These are phyloP conservation scores for Solanum chacoense DNA, from an alignment of 305 asterid genomes.

Conservation along the genomic window DNA sequence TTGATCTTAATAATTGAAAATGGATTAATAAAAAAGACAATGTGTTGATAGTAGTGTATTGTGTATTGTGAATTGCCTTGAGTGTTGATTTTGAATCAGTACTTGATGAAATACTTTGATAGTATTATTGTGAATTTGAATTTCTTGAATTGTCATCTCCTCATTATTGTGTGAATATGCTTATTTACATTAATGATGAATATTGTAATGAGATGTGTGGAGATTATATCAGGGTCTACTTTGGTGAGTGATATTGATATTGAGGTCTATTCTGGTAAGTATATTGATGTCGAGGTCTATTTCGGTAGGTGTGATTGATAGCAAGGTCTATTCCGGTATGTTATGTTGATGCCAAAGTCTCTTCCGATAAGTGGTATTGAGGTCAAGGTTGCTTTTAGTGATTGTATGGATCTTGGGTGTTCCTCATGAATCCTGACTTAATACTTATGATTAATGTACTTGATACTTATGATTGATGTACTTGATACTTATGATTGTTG, in stretches of 20 bases:
- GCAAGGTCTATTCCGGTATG: neutral
- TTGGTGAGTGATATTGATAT: neutral
- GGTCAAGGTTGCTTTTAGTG: neutral
- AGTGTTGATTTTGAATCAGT: too few relatives aligned
- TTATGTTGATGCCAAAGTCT: neutral
- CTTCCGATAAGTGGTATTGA: neutral
- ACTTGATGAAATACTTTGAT: too few relatives aligned
- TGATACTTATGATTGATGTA: too few relatives aligned
- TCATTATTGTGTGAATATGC: too few relatives aligned
- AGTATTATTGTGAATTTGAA: too few relatives aligned
- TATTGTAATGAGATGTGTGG: neutral
- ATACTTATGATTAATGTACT: too few relatives aligned
- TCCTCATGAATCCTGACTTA: neutral
- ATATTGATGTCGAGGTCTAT: neutral
- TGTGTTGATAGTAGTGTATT: neutral
- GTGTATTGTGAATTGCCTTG: too few relatives aligned
- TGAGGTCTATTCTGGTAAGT: neutral
- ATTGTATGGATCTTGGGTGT: neutral
- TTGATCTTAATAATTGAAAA: too few relatives aligned
- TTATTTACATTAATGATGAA: neutral
- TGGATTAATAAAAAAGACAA: neutral
- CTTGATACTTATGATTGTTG: too few relatives aligned
- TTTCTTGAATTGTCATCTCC: too few relatives aligned
- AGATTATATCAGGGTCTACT: neutral
- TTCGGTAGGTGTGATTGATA: too few relatives aligned